phyloP scores from a whole-genome alignment of 257 asterid genomes.

The Hygrophila difformis region DNA sequence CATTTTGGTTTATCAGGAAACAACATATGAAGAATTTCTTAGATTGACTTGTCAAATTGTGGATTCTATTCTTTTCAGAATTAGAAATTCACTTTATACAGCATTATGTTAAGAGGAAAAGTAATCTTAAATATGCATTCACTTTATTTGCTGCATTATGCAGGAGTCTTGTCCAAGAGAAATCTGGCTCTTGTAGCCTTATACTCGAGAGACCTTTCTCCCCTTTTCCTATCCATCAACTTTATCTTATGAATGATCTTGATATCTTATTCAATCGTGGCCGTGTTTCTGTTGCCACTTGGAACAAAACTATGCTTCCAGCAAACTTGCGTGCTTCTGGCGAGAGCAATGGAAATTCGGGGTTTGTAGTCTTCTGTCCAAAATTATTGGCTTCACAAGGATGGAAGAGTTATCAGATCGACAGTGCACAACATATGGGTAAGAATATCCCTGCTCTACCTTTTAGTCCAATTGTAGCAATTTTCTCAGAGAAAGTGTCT shows the following conservation, averaged over 20 bases:
- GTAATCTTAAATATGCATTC: background rate
- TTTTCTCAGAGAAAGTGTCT: constrained; percentile 46
- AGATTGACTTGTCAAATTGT: background rate
- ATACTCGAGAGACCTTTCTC: constrained; percentile 83
- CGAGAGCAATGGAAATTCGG: constrained; percentile 61
- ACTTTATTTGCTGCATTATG: constrained; percentile 15
- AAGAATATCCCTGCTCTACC: constrained; percentile 40
- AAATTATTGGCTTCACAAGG: constrained; percentile 56
- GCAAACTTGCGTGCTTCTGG: constrained; percentile 34
- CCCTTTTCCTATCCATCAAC: constrained; percentile 80
- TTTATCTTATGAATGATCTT: constrained; percentile 45
- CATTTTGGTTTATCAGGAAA: constrained; percentile 5
- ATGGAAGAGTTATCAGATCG: constrained; percentile 51
- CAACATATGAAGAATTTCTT: background rate
- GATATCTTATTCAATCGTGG: constrained; percentile 71
- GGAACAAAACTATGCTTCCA: constrained; percentile 51
- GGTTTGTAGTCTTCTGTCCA: constrained; percentile 68
- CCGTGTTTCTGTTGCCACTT: constrained; percentile 68
- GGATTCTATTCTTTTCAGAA: constrained; percentile 3
- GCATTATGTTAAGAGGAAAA: constrained; percentile 3
- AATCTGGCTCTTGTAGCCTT: constrained; percentile 67
- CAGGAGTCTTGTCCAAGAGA: constrained; percentile 66
- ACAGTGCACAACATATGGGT: constrained; percentile 21
- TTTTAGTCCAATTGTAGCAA: constrained; percentile 58
- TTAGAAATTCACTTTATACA: background rate